Percentiles rank a stretch among this genome's conserved stretches.
These are phyloP conservation scores for Insectozyma bohioensis DNA, from an alignment of 1,139 yeast genomes.

Conservation along the genomic window DNA sequence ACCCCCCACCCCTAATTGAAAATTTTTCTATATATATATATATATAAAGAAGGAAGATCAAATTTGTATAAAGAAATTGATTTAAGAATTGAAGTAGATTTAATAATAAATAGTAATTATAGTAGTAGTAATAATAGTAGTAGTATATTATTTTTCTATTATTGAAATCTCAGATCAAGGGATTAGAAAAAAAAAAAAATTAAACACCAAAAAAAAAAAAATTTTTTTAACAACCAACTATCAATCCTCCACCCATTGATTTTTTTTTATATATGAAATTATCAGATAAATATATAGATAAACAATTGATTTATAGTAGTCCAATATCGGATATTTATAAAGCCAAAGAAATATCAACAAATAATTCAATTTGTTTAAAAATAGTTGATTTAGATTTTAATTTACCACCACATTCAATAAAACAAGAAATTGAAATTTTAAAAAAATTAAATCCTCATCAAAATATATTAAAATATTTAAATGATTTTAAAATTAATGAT, in stretches of 20 bases:
- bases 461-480: conserved; percentile 22
- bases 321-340: conserved; percentile 37
- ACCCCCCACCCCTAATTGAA: too few species aligned
- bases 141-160: too few species aligned
- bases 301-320: conserved; percentile 31
- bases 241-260: background rate
- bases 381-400: conserved; percentile 39
- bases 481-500: conserved; percentile 27
- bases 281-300: conserved; percentile 18
- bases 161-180: too few species aligned
- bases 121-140: background rate
- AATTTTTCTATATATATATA: too few species aligned
- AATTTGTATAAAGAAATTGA: too few species aligned
- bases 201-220: conserved; percentile 4
- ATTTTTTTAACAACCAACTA: background rate
- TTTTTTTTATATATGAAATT: too few species aligned
- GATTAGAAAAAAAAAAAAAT: too few species aligned
- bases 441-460: conserved; percentile 18
- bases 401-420: conserved; percentile 39
- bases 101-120: too few species aligned
- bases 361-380: conserved; percentile 32
- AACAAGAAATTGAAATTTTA: conserved; percentile 32
- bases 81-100: too few species aligned
- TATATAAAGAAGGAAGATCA: too few species aligned
- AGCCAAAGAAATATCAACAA: conserved; percentile 19